phyloP scores from a whole-genome alignment of 805 yeast genomes.

The Saturnispora hagleri region DNA sequence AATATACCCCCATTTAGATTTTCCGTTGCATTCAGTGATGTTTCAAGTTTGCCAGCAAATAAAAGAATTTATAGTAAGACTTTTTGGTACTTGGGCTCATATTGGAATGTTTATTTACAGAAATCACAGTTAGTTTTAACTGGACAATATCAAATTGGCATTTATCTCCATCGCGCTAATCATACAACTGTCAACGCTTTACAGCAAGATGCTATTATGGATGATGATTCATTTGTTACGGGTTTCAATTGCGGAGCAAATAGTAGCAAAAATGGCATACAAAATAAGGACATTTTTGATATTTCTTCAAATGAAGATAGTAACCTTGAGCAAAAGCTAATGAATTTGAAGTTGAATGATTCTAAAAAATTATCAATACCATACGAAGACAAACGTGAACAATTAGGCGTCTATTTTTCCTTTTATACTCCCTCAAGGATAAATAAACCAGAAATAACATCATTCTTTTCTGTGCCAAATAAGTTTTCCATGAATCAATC shows the following conservation, averaged over 20 bases:
- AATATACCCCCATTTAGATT: constrained; percentile 46
- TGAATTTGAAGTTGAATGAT: constrained; percentile 3
- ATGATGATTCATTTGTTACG: constrained; percentile 4
- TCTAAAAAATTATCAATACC: background rate
- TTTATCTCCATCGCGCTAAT: constrained; percentile 44
- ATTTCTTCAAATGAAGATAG: constrained; percentile 20
- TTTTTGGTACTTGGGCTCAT: constrained; percentile 54
- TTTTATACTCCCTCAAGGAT: constrained; percentile 46
- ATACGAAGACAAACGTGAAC: constrained; percentile 39
- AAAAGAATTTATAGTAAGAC: constrained; percentile 43
- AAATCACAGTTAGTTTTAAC: constrained; percentile 33
- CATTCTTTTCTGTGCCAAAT: constrained; percentile 49
- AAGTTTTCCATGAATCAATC: constrained; percentile 44
- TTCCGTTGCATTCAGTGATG: constrained; percentile 41
- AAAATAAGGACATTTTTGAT: constrained; percentile 31
- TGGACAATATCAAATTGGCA: constrained; percentile 43
- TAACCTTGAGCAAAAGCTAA: constrained; percentile 16
- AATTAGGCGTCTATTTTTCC: constrained; percentile 41
- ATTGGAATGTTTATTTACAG: constrained; percentile 48
- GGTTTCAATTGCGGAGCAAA: constrained; percentile 6
- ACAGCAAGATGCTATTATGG: background rate
- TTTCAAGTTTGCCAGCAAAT: constrained; percentile 35
- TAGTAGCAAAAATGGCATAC: constrained; percentile 27
- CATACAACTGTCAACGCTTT: constrained; percentile 13
- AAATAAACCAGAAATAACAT: constrained; percentile 36